These are phyloP conservation scores for Aspergillus haitiensis DNA, from an alignment of 495 filamentous ascomycete genomes.

Conservation along the genomic window DNA sequence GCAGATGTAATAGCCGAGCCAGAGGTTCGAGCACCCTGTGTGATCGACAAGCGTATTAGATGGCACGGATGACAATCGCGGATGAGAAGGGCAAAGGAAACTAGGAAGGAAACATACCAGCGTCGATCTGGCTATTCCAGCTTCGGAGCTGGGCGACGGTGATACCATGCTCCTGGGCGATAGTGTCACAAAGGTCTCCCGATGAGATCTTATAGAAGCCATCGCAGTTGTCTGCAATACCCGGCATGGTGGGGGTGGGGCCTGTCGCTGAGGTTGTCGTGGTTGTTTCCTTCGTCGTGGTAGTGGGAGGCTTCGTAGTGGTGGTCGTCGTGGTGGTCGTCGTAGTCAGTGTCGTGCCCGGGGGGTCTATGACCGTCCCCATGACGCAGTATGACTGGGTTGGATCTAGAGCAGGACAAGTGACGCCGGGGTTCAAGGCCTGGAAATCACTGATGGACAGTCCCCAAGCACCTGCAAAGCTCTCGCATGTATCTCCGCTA, in stretches of 20 bases:
- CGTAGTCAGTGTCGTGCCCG: constrained; percentile 14
- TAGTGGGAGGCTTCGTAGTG: constrained; percentile 7
- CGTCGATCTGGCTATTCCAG: constrained; percentile 28
- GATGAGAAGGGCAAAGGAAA: neutral
- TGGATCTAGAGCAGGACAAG: constrained; percentile 19
- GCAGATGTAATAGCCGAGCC: constrained; percentile 26
- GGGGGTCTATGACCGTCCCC: constrained; percentile 13
- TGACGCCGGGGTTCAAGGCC: constrained; percentile 21
- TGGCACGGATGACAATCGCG: neutral
- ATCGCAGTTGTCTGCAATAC: constrained; percentile 39
- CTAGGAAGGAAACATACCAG: neutral
- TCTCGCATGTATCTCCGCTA: constrained; percentile 18
- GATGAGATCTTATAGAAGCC: constrained; percentile 29
- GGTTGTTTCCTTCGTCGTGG: constrained; percentile 12
- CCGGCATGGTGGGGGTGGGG: constrained; percentile 32
- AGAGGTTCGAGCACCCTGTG: constrained; percentile 23
- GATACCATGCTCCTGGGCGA: constrained; percentile 31
- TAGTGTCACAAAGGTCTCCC: constrained; percentile 32
- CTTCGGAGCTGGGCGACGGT: constrained; percentile 27
- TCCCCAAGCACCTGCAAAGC: constrained; percentile 20
- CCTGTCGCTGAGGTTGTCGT: neutral
- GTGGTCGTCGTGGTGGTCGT: constrained; percentile 17
- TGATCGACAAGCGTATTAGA: constrained; percentile 12
- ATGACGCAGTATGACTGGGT: constrained; percentile 22
- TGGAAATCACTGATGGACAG: constrained; percentile 9